These are phyloP conservation scores for Juncus effusus DNA, from an alignment of 176 grass and related monocot genomes.

Conservation along the genomic window DNA sequence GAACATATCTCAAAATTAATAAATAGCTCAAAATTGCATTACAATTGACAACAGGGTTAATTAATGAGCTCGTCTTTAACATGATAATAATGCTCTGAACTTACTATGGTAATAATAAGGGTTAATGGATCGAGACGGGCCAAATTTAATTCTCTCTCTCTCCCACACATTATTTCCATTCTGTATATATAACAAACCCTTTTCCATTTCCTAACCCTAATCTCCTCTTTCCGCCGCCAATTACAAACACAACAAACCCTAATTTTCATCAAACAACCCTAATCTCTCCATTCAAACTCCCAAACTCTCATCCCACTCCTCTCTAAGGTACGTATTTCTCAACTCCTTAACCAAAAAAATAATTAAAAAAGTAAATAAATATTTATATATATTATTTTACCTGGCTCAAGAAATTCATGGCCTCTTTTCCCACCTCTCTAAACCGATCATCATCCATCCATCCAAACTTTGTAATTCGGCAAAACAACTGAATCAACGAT, in stretches of 20 bases:
- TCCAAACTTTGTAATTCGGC: conserved; percentile 98
- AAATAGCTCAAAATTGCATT: not conserved
- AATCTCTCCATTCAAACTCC: not conserved
- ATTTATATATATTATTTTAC: conserved; percentile 43
- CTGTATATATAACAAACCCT: too few species aligned
- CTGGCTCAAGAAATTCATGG: conserved; percentile 89
- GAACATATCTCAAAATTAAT: conserved; percentile 4
- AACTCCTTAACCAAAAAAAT: too few species aligned
- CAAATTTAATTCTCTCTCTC: too few species aligned
- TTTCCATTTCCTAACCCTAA: conserved; percentile 8
- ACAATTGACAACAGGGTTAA: conserved; percentile 8
- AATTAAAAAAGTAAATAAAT: too few species aligned
- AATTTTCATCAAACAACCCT: conserved; percentile 7
- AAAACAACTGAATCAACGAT: conserved; percentile 86
- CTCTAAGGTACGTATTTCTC: not conserved
- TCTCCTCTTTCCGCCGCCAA: not conserved
- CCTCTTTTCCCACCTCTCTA: conserved; percentile 92
- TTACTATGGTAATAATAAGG: too few species aligned
- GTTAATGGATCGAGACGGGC: too few species aligned
- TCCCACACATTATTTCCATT: too few species aligned
- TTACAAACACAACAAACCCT: conserved; percentile 19
- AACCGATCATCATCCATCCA: conserved; percentile 99
- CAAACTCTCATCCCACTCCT: not conserved
- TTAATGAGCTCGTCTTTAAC: too few species aligned
- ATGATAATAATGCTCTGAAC: too few species aligned